Conservation (phyloP, 768 basidiomycete species). For the Lactifluus piperatus region DNA sequence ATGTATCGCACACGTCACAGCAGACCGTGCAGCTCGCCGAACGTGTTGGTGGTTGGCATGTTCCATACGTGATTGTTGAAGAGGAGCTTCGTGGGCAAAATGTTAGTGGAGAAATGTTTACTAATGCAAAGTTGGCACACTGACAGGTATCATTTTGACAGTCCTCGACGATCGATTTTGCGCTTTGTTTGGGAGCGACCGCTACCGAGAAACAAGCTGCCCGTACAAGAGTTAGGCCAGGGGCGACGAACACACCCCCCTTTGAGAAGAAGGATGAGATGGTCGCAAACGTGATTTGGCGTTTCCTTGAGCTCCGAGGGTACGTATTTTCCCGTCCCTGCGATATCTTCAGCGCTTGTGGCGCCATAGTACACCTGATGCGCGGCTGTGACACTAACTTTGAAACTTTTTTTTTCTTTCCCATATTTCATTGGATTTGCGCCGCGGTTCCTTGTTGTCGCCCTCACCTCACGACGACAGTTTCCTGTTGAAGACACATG, state of each 20-base stretch:
- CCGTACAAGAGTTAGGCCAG: constrained; percentile 69
- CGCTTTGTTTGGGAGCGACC: constrained; percentile 88
- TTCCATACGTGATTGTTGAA: constrained; percentile 76
- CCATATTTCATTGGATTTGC: background rate
- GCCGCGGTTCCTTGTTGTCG: constrained; percentile 9
- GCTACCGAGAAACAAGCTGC: constrained; percentile 67
- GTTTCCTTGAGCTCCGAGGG: constrained; percentile 95
- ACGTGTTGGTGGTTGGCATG: constrained; percentile 84
- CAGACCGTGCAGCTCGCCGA: constrained; percentile 85
- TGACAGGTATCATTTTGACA: constrained; percentile 26
- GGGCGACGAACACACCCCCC: constrained; percentile 29
- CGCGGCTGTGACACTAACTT: constrained; percentile 11
- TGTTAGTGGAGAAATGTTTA: constrained; percentile 41
- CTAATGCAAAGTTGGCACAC: background rate
- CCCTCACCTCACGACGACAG: constrained; percentile 33
- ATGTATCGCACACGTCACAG: constrained; percentile 60
- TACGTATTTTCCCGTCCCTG: constrained; percentile 34
- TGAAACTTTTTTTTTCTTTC: constrained; percentile 1
- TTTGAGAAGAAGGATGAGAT: constrained; percentile 98
- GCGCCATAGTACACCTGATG: constrained; percentile 17
- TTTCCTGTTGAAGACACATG: constrained; percentile 83
- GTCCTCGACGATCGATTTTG: constrained; percentile 98
- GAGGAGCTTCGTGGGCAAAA: constrained; percentile 94
- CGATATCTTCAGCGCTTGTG: constrained; percentile 15
- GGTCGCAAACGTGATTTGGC: constrained; percentile 97